A percentile compares a stretch with the other conserved stretches of the same genome.
These are phyloP conservation scores for Naganishia kalamii DNA, from an alignment of 768 basidiomycete species.

Conservation along the genomic window DNA sequence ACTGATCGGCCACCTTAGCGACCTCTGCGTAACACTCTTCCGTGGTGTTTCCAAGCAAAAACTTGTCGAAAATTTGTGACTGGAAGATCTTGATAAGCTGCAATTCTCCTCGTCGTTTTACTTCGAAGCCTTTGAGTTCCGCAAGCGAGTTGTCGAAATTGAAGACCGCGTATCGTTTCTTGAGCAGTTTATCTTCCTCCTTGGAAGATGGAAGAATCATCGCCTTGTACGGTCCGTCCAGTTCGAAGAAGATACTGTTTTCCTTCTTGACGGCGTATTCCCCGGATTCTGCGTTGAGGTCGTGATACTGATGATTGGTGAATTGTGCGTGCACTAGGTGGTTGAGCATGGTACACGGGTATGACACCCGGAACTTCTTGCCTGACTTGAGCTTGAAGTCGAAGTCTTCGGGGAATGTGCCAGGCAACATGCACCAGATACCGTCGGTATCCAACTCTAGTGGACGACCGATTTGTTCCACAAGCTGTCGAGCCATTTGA, in stretches of 20 bases:
- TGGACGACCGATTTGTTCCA: conserved; percentile 95
- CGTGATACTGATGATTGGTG: conserved; percentile 97
- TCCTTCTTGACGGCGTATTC: conserved; percentile 82
- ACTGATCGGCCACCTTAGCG: conserved; percentile 86
- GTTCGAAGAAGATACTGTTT: conserved; percentile 98
- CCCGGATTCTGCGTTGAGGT: conserved; percentile 75
- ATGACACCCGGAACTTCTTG: conserved; percentile 81
- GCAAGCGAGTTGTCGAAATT: conserved; percentile 96
- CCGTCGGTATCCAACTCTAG: conserved; percentile 97
- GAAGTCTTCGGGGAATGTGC: conserved; percentile 96
- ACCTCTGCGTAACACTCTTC: conserved; percentile 94
- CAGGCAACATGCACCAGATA: conserved; percentile 99
- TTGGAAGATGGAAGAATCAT: conserved; percentile 99
- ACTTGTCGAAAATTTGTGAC: conserved; percentile 95
- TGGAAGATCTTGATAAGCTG: conserved; percentile 99
- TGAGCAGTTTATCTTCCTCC: conserved; percentile 95
- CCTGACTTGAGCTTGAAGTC: conserved; percentile 82
- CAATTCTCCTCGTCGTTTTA: conserved; percentile 92
- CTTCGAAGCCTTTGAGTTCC: conserved; percentile 97
- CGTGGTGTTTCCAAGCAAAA: conserved; percentile 83
- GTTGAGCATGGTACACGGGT: conserved; percentile 99
- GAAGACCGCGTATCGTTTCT: conserved; percentile 98
- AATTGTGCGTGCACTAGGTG: conserved; percentile 92
- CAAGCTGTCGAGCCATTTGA: conserved; percentile 94
- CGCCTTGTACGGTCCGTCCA: conserved; percentile 95